Percentiles rank a stretch among this genome's conserved stretches.
Conservation (phyloP, 2,329 filamentous ascomycete genomes). For the Trichoderma asperellum region DNA sequence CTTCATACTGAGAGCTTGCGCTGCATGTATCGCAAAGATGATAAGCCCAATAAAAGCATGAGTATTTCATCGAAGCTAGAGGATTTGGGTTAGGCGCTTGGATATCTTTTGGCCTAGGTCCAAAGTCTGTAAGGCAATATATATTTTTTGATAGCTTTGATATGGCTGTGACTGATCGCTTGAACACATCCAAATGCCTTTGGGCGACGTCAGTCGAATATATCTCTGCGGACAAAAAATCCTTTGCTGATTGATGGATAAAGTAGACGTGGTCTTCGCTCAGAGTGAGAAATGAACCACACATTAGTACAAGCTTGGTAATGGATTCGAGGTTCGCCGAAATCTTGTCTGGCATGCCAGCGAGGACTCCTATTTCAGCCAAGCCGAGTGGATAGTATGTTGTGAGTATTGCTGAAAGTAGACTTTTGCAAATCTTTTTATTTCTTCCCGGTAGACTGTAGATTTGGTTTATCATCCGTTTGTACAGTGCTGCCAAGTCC, state of each 20-base stretch:
- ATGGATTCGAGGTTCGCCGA: background rate
- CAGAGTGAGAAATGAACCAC: constrained; percentile 45
- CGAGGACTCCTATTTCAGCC: background rate
- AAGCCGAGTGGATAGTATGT: background rate
- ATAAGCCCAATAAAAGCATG: constrained; percentile 41
- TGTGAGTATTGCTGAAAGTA: background rate
- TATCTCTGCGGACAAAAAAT: constrained; percentile 39
- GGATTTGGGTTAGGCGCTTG: constrained; percentile 30
- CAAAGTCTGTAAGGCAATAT: constrained; percentile 37
- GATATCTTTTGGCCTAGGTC: constrained; percentile 33
- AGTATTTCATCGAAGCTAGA: constrained; percentile 34
- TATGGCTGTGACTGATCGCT: constrained; percentile 42
- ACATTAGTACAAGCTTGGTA: constrained; percentile 30
- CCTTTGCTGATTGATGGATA: constrained; percentile 51
- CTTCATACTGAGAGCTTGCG: background rate
- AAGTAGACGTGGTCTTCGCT: constrained; percentile 41
- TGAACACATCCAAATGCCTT: constrained; percentile 41
- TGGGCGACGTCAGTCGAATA: constrained; percentile 30
- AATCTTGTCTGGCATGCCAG: background rate
- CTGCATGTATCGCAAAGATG: constrained; percentile 36
- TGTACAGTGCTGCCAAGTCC: background rate
- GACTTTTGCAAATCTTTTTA: background rate
- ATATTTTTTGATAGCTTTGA: constrained; percentile 43
- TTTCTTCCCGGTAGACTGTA: background rate
- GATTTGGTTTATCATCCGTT: background rate